Evolutionary conservation across 805 yeast genomes (phyloP).

Genomic region (Helenozyma rhizophorensis): DNA sequence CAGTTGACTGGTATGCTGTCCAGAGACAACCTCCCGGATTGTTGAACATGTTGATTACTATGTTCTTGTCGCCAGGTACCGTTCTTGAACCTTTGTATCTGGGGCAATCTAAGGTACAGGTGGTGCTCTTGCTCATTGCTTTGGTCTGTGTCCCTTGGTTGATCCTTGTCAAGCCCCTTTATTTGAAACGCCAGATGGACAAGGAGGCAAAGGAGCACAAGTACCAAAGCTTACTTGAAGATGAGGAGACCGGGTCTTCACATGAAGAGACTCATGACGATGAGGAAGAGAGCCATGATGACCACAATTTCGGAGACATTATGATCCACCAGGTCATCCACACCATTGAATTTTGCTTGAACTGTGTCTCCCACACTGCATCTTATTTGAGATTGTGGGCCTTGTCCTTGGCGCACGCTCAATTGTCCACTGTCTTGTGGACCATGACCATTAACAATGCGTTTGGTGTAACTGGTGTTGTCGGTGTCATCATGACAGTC

Average conservation of each 20-base stretch:
- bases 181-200: constrained; percentile 55
- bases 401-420: constrained; percentile 93
- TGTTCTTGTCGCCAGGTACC: constrained; percentile 92
- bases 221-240: constrained; percentile 34
- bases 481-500: constrained; percentile 73
- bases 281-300: constrained; percentile 52
- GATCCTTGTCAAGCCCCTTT: constrained; percentile 77
- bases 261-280: constrained; percentile 37
- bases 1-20: constrained; percentile 80
- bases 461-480: constrained; percentile 58
- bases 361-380: constrained; percentile 98
- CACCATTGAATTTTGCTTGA: constrained; percentile 94
- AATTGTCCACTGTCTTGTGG: constrained; percentile 93
- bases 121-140: constrained; percentile 69
- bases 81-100: constrained; percentile 75
- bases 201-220: constrained; percentile 49
- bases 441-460: constrained; percentile 85
- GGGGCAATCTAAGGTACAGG: constrained; percentile 77
- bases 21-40: constrained; percentile 85
- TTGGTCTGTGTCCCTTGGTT: constrained; percentile 91
- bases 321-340: constrained; percentile 97
- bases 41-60: constrained; percentile 88
- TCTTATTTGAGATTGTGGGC: constrained; percentile 97
- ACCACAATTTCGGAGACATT: constrained; percentile 81
- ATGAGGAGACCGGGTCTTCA: constrained; percentile 19